Base-by-base conservation (phyloP, 2,329 filamentous ascomycete species). In the Cladosporium cucumerinum region DNA sequence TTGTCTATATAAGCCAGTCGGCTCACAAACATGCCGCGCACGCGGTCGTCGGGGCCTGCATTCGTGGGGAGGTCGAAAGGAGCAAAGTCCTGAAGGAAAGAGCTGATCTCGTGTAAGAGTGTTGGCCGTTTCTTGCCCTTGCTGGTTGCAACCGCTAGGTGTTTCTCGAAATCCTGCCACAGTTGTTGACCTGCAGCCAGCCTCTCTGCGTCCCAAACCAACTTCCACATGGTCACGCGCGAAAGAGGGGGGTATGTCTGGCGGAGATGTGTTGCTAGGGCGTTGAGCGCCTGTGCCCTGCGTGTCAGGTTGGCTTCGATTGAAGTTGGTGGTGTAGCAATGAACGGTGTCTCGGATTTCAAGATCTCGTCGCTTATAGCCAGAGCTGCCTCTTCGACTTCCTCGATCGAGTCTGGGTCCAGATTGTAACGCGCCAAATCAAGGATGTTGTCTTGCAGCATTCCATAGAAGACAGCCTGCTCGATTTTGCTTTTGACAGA, bases 401-500 rank as follows among this genome's bases (percentile, higher is more conserved):
- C 91, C 26, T 86, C 81, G 21, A 84, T 78, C 0, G 86, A 82
- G 69, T 95, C 96, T 4, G 84, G 82, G 18, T 62, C 66, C 63
- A 88, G 87, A 46, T 86, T 82, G 68, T 86, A 86, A 51, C 88
- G 85, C 51, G 89, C 86, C 71, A 99, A 92, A 67, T 93, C 88
- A n/a, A 99, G 79, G n/a, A 94, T 90, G 71, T 93, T 98, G 72
- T 91, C 87, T 39, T 73, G 73, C 74, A 91, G 87, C 57, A 87
- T 87, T 1, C 93, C 93, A 74, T 92, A 98, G 78, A 97, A 98
- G 1, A 98, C 90, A 2, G 93, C 93, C 78, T 99, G 93, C 74
- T 97, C 92, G 48, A 99, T 84, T 78, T 95, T 97, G 78, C 88
- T 91, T 78, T 92, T 95, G 7, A 92, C 90, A 1, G 91, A 93